These are phyloP conservation scores for Phialophora expanda DNA, from an alignment of 2,329 filamentous ascomycete genomes.

Conservation along the genomic window DNA sequence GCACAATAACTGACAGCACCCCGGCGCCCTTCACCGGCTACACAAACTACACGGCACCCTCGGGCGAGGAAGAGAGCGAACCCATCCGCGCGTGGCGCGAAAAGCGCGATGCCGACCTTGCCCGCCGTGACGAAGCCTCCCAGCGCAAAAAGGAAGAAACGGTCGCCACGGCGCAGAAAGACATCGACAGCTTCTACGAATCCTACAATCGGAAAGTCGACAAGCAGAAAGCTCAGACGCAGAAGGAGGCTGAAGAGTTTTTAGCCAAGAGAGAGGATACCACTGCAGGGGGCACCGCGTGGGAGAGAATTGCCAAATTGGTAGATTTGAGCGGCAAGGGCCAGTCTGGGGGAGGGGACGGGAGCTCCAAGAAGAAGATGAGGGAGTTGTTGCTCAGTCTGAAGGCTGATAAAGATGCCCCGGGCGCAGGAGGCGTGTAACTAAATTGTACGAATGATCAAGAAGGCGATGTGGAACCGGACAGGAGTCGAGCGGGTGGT, in stretches of 20 bases:
- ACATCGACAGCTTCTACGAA: conserved; percentile 99
- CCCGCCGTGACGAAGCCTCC: conserved; percentile 84
- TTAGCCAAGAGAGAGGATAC: conserved; percentile 87
- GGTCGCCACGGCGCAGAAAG: conserved; percentile 84
- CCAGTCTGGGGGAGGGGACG: conserved; percentile 76
- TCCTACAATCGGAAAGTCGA: conserved; percentile 99
- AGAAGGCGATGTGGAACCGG: neutral
- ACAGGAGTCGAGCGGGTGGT: neutral
- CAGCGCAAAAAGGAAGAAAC: conserved; percentile 82
- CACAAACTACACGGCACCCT: conserved; percentile 58
- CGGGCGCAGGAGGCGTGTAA: conserved; percentile 60
- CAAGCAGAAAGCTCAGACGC: conserved; percentile 85
- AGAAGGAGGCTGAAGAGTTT: conserved; percentile 92
- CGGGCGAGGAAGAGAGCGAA: conserved; percentile 67
- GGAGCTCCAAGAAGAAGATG: conserved; percentile 95
- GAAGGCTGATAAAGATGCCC: conserved; percentile 90
- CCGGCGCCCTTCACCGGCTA: conserved; percentile 59
- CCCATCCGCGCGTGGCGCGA: conserved; percentile 80
- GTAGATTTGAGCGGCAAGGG: conserved; percentile 98
- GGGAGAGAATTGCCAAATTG: conserved; percentile 96
- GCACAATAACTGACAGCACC: conserved; percentile 75
- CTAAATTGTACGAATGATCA: neutral
- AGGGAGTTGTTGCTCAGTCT: conserved; percentile 84
- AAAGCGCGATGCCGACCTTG: conserved; percentile 79
- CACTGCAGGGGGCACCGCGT: conserved; percentile 91